Percentiles rank a stretch among this genome's conserved stretches.
phyloP scores from a whole-genome alignment of 257 asterid species.

The Nicotiana tomentosiformis region DNA sequence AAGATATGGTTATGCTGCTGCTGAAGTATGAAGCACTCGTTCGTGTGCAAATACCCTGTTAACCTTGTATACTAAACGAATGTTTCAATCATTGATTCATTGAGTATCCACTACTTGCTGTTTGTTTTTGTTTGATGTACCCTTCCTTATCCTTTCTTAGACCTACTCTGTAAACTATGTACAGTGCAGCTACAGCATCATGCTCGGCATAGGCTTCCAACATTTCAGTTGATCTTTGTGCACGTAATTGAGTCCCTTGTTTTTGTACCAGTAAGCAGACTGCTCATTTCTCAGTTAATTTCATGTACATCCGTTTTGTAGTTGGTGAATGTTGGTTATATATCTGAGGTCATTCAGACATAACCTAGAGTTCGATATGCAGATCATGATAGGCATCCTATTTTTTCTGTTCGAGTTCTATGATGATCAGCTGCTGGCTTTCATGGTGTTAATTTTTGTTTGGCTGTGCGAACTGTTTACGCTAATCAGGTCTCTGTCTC shows the following conservation, averaged over 20 bases:
- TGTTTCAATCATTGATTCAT: neutral
- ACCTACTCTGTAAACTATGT: conserved; percentile 15
- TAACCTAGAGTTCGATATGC: conserved; percentile 23
- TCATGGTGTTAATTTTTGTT: conserved; percentile 95
- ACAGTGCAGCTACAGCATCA: conserved; percentile 99
- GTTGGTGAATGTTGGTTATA: conserved; percentile 5
- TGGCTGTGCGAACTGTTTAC: conserved; percentile 99
- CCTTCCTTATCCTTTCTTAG: conserved; percentile 2
- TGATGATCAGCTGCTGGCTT: conserved; percentile 95
- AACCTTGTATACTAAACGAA: neutral
- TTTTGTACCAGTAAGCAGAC: conserved; percentile 83
- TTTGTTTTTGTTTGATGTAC: neutral
- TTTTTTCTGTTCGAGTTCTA: conserved; percentile 97
- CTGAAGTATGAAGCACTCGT: neutral
- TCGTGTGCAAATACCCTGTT: neutral
- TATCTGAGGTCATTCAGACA: conserved; percentile 15
- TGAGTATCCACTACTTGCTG: neutral
- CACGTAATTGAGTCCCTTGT: conserved; percentile 98
- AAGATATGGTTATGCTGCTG: neutral
- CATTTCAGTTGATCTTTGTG: conserved; percentile 95
- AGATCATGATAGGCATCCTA: conserved; percentile 98
- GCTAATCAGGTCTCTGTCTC: conserved; percentile 71
- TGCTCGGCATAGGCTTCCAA: conserved; percentile 98
- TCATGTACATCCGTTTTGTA: neutral
- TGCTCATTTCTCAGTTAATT: neutral